A percentile compares a stretch with the other conserved stretches of the same genome.
These are phyloP conservation scores for Lentinula novae-zelandiae DNA, from an alignment of 1,284 basidiomycete genomes.

Conservation along the genomic window DNA sequence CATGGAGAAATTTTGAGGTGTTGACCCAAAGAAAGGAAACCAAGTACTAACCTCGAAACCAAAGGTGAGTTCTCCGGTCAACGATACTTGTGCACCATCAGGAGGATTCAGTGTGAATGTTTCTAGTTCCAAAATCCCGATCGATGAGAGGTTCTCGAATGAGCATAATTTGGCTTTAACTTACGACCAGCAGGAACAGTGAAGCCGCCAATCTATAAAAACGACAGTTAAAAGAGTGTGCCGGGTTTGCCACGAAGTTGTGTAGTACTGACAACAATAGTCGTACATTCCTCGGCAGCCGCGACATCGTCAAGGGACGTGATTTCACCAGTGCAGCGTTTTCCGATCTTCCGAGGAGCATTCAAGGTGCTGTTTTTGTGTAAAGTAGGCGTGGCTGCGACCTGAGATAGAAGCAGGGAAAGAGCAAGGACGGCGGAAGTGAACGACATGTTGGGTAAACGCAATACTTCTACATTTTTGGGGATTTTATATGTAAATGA, in stretches of 20 bases:
- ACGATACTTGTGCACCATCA: slow-evolving; percentile 26
- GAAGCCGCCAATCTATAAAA: slow-evolving; percentile 14
- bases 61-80: slow-evolving; percentile 16
- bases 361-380: slow-evolving; percentile 9
- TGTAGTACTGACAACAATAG: slow-evolving; percentile 13
- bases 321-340: slow-evolving; percentile 16
- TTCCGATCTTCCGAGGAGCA: slow-evolving; percentile 15
- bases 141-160: neutral
- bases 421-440: neutral
- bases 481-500: too few species aligned
- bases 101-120: slow-evolving; percentile 24
- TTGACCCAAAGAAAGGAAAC: neutral
- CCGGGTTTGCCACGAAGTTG: neutral
- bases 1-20: neutral
- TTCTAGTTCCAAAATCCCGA: neutral
- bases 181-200: slow-evolving; percentile 29
- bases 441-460: neutral
- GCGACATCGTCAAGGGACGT: slow-evolving; percentile 15
- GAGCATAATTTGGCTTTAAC: slow-evolving; percentile 5
- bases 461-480: too few species aligned
- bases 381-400: neutral
- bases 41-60: slow-evolving; percentile 11
- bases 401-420: neutral
- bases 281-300: slow-evolving; percentile 16
- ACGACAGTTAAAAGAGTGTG: neutral